Conservation (phyloP, 192 early-diverging fungal species). For the Coemansia umbellata region DNA sequence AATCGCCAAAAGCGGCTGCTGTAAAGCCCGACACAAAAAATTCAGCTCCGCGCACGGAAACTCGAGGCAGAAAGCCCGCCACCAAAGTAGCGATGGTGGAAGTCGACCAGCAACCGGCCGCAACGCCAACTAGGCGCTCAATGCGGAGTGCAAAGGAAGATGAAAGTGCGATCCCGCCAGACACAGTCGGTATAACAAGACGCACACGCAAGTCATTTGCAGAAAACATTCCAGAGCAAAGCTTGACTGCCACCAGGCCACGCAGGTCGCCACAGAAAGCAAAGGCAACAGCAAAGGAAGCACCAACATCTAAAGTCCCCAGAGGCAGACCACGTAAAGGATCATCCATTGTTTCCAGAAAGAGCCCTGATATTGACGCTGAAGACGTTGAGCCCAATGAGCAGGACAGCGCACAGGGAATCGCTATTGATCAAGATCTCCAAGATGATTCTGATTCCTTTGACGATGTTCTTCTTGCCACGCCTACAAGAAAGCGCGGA, state of each 20-base stretch:
- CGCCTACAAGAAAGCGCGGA: slow-evolving; percentile 18
- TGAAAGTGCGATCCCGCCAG: slow-evolving; percentile 15
- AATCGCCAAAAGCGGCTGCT: neutral
- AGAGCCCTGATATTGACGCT: neutral
- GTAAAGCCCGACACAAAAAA: too few species aligned
- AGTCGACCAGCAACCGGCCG: neutral
- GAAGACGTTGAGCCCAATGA: neutral
- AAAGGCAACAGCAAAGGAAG: neutral
- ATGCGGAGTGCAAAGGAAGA: neutral
- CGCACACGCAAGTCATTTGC: slow-evolving; percentile 12
- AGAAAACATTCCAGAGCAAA: slow-evolving; percentile 1
- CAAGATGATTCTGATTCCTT: slow-evolving; percentile 5
- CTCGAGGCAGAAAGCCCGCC: neutral
- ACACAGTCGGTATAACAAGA: slow-evolving; percentile 14
- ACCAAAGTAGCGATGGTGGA: neutral
- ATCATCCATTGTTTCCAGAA: too few species aligned
- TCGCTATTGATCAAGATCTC: neutral
- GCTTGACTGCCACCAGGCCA: neutral
- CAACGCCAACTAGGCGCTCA: slow-evolving; percentile 5
- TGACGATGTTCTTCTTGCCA: slow-evolving; percentile 9
- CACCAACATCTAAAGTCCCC: neutral
- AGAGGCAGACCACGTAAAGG: too few species aligned
- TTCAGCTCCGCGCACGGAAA: too few species aligned
- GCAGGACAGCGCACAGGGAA: neutral
- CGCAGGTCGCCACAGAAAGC: slow-evolving; percentile 13